Evolutionary conservation across 1,284 basidiomycete genomes (phyloP).

Genomic region (Naganishia sp.): DNA sequence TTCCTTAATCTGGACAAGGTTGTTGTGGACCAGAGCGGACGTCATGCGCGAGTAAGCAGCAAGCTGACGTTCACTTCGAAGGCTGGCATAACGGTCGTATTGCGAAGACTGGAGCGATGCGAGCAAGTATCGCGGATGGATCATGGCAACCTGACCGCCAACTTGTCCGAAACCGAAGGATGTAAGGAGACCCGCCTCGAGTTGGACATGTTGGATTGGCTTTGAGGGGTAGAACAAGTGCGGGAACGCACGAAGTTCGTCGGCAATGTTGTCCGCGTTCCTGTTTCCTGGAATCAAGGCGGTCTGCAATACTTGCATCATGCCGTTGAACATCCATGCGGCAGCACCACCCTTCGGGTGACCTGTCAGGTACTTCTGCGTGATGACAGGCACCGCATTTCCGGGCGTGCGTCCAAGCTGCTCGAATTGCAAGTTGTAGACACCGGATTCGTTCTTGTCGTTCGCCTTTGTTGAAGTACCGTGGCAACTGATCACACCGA

Average conservation of each 20-base stretch:
- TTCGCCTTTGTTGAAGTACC: conserved; percentile 96
- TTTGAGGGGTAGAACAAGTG: conserved; percentile 97
- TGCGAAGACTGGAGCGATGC: conserved; percentile 72
- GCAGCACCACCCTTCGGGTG: conserved; percentile 97
- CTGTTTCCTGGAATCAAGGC: conserved; percentile 96
- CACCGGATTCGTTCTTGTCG: conserved; percentile 96
- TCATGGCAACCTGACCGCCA: conserved; percentile 82
- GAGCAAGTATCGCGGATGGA: conserved; percentile 90
- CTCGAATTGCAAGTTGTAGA: conserved; percentile 93
- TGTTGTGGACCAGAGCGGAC: conserved; percentile 89
- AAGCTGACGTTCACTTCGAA: conserved; percentile 69
- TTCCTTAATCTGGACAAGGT: conserved; percentile 93
- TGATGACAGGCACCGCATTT: conserved; percentile 94
- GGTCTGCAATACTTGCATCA: conserved; percentile 80
- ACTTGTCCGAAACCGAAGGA: conserved; percentile 99
- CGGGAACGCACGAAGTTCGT: conserved; percentile 84
- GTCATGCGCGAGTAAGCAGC: conserved; percentile 90
- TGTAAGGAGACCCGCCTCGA: conserved; percentile 88
- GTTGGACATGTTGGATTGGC: conserved; percentile 87
- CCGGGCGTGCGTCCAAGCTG: conserved; percentile 83
- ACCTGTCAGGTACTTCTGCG: conserved; percentile 94
- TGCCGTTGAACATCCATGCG: conserved; percentile 94
- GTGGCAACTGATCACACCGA: conserved; percentile 60
- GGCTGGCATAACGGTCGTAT: conserved; percentile 73
- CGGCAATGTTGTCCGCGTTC: conserved; percentile 93